Evolutionary conservation across 2,329 filamentous ascomycete species (phyloP).

Genomic region (Xylaria polymorpha): DNA sequence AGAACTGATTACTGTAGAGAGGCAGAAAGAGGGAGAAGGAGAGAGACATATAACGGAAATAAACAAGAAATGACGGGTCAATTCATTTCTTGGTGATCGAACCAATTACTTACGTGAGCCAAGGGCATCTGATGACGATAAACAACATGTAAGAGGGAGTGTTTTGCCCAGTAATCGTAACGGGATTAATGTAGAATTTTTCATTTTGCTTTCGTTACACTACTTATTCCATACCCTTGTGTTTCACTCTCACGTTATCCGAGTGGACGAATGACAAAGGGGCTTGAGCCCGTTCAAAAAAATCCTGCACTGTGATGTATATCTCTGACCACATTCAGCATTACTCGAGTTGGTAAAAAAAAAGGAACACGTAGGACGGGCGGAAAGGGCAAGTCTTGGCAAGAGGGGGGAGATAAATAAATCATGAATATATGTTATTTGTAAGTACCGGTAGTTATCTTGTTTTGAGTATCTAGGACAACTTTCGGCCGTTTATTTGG

Average conservation of each 20-base stretch:
- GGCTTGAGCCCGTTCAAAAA: background rate
- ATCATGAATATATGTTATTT: slow-evolving; percentile 9
- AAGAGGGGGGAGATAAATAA: slow-evolving; percentile 11
- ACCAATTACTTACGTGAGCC: slow-evolving; percentile 4
- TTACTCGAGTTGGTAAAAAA: slow-evolving; percentile 2
- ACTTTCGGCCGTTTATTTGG: slow-evolving; percentile 2
- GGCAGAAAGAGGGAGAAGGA: background rate
- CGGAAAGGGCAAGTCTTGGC: slow-evolving; percentile 17
- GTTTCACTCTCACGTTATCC: slow-evolving; percentile 9
- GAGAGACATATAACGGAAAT: background rate
- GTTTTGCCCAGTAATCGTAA: background rate
- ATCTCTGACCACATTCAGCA: background rate
- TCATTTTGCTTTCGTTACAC: slow-evolving; percentile 5
- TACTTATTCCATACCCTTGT: slow-evolving; percentile 10
- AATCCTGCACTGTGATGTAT: slow-evolving; percentile 21
- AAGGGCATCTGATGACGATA: background rate
- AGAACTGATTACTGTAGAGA: background rate
- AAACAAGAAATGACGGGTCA: slow-evolving; percentile 1
- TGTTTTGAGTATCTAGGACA: slow-evolving; percentile 1
- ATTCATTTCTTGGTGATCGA: background rate
- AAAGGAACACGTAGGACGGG: background rate
- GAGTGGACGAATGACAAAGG: slow-evolving; percentile 7
- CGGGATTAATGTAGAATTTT: background rate
- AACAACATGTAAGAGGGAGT: background rate
- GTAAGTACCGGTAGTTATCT: slow-evolving; percentile 15